Percentiles rank a stretch among this genome's conserved stretches.
phyloP scores from a whole-genome alignment of 2,329 filamentous ascomycete genomes.

The Xylariaceae sp. region DNA sequence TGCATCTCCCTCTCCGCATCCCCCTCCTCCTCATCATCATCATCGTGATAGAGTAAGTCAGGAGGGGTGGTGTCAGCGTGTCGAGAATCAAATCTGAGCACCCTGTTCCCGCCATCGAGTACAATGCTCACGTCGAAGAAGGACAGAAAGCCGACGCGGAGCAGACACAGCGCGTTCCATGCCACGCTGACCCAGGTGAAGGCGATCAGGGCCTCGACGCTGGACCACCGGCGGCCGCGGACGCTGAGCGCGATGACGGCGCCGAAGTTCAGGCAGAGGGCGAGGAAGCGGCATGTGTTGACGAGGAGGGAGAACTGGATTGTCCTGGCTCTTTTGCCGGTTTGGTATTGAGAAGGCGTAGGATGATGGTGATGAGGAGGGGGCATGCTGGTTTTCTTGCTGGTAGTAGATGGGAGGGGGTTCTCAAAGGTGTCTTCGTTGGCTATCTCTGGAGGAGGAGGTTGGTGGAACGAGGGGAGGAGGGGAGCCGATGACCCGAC shows the following conservation, averaged over 20 bases:
- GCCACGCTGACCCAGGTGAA: conserved; percentile 2
- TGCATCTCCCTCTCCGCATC: too few relatives aligned
- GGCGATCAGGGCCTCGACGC: not conserved
- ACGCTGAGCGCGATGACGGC: not conserved
- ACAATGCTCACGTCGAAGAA: conserved; percentile 2
- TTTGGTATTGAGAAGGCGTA: too few relatives aligned
- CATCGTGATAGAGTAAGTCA: too few relatives aligned
- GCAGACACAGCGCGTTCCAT: conserved; percentile 7
- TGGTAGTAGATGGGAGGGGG: too few relatives aligned
- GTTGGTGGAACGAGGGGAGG: not conserved
- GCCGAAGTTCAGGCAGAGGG: conserved; percentile 7
- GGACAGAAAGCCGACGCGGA: not conserved
- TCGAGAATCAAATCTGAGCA: too few relatives aligned
- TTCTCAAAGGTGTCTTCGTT: too few relatives aligned
- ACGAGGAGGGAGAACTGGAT: not conserved
- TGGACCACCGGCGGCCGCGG: not conserved
- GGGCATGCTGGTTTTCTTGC: too few relatives aligned
- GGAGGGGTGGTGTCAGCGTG: too few relatives aligned
- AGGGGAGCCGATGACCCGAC: not conserved
- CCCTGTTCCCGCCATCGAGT: too few relatives aligned
- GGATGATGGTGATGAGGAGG: too few relatives aligned
- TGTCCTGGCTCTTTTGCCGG: not conserved
- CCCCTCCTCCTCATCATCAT: not conserved
- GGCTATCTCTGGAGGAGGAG: too few relatives aligned
- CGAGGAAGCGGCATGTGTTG: not conserved